Evolutionary conservation across 192 early-diverging fungal species (phyloP), one percentile per base, ranked within the genome.

Genomic region (Phycomyces blakesleeanus): DNA sequence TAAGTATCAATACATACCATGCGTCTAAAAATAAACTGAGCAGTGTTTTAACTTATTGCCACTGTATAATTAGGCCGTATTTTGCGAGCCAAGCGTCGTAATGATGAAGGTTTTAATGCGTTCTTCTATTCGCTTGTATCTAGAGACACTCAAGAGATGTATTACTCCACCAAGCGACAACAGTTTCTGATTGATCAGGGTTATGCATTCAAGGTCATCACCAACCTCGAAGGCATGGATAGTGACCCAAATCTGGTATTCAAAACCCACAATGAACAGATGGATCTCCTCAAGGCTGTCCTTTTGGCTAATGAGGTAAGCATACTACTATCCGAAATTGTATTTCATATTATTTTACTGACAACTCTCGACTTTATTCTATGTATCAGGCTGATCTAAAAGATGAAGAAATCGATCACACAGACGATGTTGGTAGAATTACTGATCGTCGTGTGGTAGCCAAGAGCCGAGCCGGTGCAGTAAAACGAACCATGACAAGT

Each of bases 131-230:
- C 96, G 18, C 76, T 99, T n/a, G 96, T 99, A n/a, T 91, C 88
- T 29, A 87, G 87, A 51, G 97, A 99, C 80, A 99, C 98, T 0
- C 90, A 98, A 76, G 98, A 99, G 75, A 97, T 98, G 89, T 95
- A 87, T 70, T 99, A 98, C 64, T 95, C 95, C 3, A 85, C 93
- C 34, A 98, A 98, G 76, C 85, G 96, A 20, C 98, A 99, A 76
- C 98, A 98, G 75, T 99, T 99, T 76, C 75, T 99, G 66, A 93
- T 99, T 52, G 96, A 99, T 77, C 98, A 99, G 72, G 98, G 98
- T 0, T 98, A 99, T 76, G 88, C 93, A n/a, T 98, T 97, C 81
- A 98, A 97, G 77, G 91, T 98, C 34, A 98, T 99, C 63, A 97
- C 95, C 37, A 84, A 91, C 24, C 81, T 99, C 41, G 95, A 96